Percentiles rank a stretch among this genome's conserved stretches.
phyloP scores from a whole-genome alignment of 2,329 filamentous ascomycete genomes.

The Fusarium phyllophilum region DNA sequence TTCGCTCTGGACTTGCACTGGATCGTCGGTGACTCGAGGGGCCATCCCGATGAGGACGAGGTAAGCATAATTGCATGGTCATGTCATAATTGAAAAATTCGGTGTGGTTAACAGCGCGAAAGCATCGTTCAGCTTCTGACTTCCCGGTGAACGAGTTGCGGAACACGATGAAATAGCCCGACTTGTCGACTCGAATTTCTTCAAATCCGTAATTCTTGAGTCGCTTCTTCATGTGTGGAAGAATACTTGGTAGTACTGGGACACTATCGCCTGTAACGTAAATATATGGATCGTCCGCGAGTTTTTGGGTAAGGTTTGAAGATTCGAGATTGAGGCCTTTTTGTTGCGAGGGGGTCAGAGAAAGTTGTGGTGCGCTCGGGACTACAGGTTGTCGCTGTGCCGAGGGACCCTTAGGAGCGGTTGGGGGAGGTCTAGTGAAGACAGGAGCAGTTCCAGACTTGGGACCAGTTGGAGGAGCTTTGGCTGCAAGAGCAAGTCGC shows the following conservation, averaged over 20 bases:
- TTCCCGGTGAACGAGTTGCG: constrained; percentile 80
- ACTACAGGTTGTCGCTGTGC: constrained; percentile 56
- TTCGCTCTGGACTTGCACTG: constrained; percentile 51
- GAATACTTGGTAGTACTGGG: constrained; percentile 84
- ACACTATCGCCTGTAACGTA: constrained; percentile 90
- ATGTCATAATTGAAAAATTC: constrained; percentile 92
- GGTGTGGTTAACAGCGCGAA: constrained; percentile 79
- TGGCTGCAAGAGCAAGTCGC: constrained; percentile 46
- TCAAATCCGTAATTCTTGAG: constrained; percentile 85
- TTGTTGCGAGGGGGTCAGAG: constrained; percentile 43
- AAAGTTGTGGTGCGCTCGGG: constrained; percentile 44
- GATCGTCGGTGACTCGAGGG: constrained; percentile 46
- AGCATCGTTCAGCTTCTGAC: constrained; percentile 84
- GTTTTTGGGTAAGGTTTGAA: constrained; percentile 72
- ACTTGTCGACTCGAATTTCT: constrained; percentile 83
- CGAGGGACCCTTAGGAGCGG: constrained; percentile 87
- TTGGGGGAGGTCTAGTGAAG: constrained; percentile 71
- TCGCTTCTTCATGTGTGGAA: constrained; percentile 89
- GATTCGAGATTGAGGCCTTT: constrained; percentile 66
- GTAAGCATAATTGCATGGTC: constrained; percentile 80
- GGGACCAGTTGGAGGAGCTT: constrained; percentile 52
- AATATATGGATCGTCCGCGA: constrained; percentile 86
- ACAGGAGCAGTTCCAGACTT: constrained; percentile 44
- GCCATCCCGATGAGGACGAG: constrained; percentile 39
- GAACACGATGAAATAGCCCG: constrained; percentile 94